Evolutionary conservation across 2,329 filamentous ascomycete genomes (phyloP), one percentile per base, ranked within the genome.

Genomic region (Fusarium tanahbumbuense): DNA sequence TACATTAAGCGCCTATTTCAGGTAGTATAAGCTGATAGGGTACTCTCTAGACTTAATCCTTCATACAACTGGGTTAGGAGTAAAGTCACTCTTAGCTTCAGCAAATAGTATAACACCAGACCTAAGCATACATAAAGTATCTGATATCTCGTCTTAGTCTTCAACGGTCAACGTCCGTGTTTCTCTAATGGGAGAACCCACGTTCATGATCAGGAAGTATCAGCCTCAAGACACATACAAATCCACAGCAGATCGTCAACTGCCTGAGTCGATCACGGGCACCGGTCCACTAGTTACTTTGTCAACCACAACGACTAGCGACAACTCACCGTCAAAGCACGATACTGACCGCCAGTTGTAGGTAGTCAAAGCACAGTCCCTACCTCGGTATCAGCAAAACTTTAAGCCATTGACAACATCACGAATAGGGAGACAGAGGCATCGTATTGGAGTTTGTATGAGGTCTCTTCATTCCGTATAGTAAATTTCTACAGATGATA

Each of bases 401-500:
- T 32, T 16, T 6, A 8, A 8, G 34, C 10, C 1, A 37, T n/a
- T n/a, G 34, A 12, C 34, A 37, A 6, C 3, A 37, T n/a, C 34
- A 37, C 34, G 34, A n/a, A n/a, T 12, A 37, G 34, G 6, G 5
- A 37, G 34, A 37, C 18, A 37, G 11, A 37, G 6, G 4, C 34
- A 37, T 37, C 16, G 45, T 32, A 46, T 45, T 25, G n/a, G 54
- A 45, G 37, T 56, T 57, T 44, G 54, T 55, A 70, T 40, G 46
- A 65, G 41, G 60, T 68, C 50, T 56, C 55, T 44, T 23, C 27
- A 49, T 52, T 50, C 32, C 60, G 45, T 47, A 40, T 47, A 53
- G 32, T 28, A 28, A 9, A 41, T 23, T 16, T 44, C 60, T 60
- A 20, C 54, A 53, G n/a, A 60, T 28, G 27, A 28, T 28, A 28